phyloP scores from a whole-genome alignment of 495 filamentous ascomycete species.

The Penicillium bialowiezense region DNA sequence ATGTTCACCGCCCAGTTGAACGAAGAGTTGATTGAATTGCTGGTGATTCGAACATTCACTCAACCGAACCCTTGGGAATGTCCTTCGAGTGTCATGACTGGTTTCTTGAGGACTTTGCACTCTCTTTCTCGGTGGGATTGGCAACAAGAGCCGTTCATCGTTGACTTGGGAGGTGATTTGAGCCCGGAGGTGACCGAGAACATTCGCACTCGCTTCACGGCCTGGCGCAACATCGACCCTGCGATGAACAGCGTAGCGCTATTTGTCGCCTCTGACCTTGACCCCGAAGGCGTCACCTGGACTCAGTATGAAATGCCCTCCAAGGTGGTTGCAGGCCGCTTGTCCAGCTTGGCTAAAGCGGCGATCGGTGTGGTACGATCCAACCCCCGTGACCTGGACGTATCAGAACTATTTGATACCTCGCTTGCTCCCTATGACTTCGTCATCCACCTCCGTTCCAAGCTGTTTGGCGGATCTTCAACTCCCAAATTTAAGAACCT shows the following conservation, averaged over 20 bases:
- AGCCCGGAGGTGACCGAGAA: conserved; percentile 45
- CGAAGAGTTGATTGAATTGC: conserved; percentile 79
- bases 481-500: conserved; percentile 72
- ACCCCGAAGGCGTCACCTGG: conserved; percentile 74
- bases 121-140: conserved; percentile 89
- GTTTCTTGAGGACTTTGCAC: conserved; percentile 74
- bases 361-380: conserved; percentile 61
- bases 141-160: conserved; percentile 73
- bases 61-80: conserved; percentile 76
- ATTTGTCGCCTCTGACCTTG: conserved; percentile 79
- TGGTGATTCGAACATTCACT: conserved; percentile 73
- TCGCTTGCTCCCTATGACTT: conserved; percentile 79
- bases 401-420: conserved; percentile 63
- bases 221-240: conserved; percentile 79
- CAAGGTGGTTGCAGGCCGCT: conserved; percentile 79
- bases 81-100: conserved; percentile 75
- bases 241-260: conserved; percentile 78
- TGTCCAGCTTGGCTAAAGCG: conserved; percentile 75
- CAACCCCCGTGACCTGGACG: conserved; percentile 53
- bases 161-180: conserved; percentile 66
- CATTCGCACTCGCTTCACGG: conserved; percentile 69
- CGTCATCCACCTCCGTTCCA: conserved; percentile 64
- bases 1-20: conserved; percentile 71
- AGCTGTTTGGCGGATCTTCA: conserved; percentile 27
- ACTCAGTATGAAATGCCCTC: conserved; percentile 66